phyloP scores from a whole-genome alignment of 352 stramenopile genomes.

The Globisporangium nodosum region DNA sequence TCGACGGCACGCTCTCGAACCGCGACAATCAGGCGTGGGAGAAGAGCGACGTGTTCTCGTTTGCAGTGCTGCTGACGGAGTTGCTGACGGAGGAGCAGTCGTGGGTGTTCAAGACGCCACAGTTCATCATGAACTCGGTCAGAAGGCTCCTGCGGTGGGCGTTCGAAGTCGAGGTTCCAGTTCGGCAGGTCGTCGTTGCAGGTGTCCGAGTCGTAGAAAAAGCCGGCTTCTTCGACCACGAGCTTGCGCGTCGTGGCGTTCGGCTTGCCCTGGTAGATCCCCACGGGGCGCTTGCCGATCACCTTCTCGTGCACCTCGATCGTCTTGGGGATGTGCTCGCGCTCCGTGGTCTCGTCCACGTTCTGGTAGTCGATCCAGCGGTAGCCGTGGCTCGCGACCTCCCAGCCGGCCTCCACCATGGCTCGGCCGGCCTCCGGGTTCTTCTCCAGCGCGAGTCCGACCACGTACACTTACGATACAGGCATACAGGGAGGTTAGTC shows the following conservation, averaged over 20 bases:
- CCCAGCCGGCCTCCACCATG: conserved; percentile 92
- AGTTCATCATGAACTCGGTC: too few relatives aligned
- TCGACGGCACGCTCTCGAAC: too few relatives aligned
- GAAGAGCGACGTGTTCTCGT: too few relatives aligned
- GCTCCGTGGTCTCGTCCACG: conserved; percentile 87
- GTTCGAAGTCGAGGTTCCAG: conserved; percentile 53
- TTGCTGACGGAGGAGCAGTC: too few relatives aligned
- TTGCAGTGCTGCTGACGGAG: too few relatives aligned
- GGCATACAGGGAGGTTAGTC: background rate
- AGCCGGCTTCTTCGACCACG: conserved; percentile 91
- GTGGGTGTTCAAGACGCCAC: too few relatives aligned
- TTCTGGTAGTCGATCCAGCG: conserved; percentile 96
- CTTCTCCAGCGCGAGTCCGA: conserved; percentile 93
- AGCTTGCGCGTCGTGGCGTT: conserved; percentile 90
- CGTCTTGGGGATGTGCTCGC: conserved; percentile 90
- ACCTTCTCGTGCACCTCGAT: conserved; percentile 90
- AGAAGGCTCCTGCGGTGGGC: too few relatives aligned
- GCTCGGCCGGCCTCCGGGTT: conserved; percentile 87
- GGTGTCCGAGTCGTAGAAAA: conserved; percentile 94
- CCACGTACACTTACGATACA: conserved; percentile 77
- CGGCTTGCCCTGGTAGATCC: conserved; percentile 96
- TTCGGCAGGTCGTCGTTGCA: conserved; percentile 96
- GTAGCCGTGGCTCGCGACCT: conserved; percentile 93
- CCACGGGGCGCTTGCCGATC: conserved; percentile 85
- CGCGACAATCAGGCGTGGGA: too few relatives aligned